Base-by-base conservation (phyloP, 2,329 filamentous ascomycete genomes). In the Elsinoe fawcettii region DNA sequence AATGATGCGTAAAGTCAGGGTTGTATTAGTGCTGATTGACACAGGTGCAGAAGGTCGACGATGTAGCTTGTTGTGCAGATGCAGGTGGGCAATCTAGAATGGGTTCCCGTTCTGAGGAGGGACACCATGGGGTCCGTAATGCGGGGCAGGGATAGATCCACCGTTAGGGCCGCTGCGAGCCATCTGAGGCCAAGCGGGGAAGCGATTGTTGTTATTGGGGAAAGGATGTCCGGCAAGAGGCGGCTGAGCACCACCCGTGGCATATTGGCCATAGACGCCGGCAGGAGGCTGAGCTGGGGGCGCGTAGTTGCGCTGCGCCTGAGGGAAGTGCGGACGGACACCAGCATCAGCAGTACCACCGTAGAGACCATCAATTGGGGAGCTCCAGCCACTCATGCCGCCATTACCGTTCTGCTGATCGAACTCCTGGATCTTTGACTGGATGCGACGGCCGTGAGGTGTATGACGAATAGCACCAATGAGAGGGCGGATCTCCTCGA, bases 401-500 rank as follows among this genome's bases (percentile, higher is more conserved):
- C n/a, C 49, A 39, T 36, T 37, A 39, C 69, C 69, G 57, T 37
- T 36, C 49, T 22, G 16, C 12, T 23, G 16, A 27, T 84, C 80
- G 46, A 76, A 73, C 55, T 80, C 79, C 66, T 78, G 73, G 58
- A 99, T 87, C 79, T 97, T 97, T 69, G 87, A 87, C 68, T 88
- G 86, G 66, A 97, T 95, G 61, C 93, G 90, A 63, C 93, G 91
- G 55, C 93, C 93, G 70, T 97, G 93, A 3, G 93, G 92, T 41
- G 91, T 96, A 65, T 88, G 86, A 62, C 91, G 89, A 62, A 97
- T 95, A 41, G 82, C 78, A 2, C 89, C 87, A 37, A 97, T 76
- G 60, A 95, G 85, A 0, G 91, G 90, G 37, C 90, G 88, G 65
- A 97, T 90, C 34, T 81, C 79, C 60, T 97, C 90, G 46, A 95